Evolutionary conservation across 2,329 filamentous ascomycete species (phyloP).

Genomic region (Claviceps quebecensis): DNA sequence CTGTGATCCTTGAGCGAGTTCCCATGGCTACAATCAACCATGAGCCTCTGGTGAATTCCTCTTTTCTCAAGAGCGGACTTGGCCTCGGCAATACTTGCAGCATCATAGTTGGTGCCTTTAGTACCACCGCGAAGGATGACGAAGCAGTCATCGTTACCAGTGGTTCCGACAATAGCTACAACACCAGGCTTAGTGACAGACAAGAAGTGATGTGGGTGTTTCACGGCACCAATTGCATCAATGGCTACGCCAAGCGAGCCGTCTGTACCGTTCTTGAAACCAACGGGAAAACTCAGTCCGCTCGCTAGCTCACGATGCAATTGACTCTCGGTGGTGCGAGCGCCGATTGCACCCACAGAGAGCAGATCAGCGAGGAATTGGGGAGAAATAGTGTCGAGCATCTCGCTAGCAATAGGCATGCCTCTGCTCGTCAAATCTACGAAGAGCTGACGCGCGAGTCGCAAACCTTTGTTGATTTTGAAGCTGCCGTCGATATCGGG

Average conservation of each 20-base stretch:
- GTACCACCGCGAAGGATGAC: slow-evolving; percentile 87
- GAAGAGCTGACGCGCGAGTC: slow-evolving; percentile 86
- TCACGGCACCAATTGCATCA: slow-evolving; percentile 86
- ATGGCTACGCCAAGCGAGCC: slow-evolving; percentile 83
- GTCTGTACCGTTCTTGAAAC: slow-evolving; percentile 99
- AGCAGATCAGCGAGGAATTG: slow-evolving; percentile 96
- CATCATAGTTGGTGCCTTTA: slow-evolving; percentile 87
- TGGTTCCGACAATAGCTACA: slow-evolving; percentile 85
- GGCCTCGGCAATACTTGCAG: slow-evolving; percentile 63
- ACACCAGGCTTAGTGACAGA: slow-evolving; percentile 96
- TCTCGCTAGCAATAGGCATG: slow-evolving; percentile 93
- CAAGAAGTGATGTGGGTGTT: slow-evolving; percentile 83
- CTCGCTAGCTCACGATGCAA: slow-evolving; percentile 91
- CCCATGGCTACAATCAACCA: slow-evolving; percentile 97
- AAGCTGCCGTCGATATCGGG: slow-evolving; percentile 94
- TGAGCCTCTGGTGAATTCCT: slow-evolving; percentile 58
- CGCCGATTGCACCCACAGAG: slow-evolving; percentile 88
- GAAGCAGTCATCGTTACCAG: slow-evolving; percentile 92
- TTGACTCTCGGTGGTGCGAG: slow-evolving; percentile 91
- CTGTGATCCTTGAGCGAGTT: slow-evolving; percentile 96
- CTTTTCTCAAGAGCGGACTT: slow-evolving; percentile 71
- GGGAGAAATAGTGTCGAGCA: slow-evolving; percentile 97
- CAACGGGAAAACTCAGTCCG: slow-evolving; percentile 91
- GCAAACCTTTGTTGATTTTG: slow-evolving; percentile 97
- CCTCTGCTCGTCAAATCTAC: slow-evolving; percentile 73